Conservation (phyloP, 768 basidiomycete species). For the Harrya chromipes region DNA sequence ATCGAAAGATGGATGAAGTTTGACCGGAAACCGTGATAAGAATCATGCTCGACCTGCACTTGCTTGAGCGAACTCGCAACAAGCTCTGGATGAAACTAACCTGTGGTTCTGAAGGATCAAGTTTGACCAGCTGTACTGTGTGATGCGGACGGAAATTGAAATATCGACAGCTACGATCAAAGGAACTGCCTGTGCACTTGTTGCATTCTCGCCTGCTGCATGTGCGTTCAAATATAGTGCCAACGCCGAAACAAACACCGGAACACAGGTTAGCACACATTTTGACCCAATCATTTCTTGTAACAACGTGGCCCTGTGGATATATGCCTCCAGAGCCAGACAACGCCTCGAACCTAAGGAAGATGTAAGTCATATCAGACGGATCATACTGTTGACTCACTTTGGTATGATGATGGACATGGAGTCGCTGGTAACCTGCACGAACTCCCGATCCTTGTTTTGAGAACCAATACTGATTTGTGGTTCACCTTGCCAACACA, state of each 20-base stretch:
- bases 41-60: conserved; percentile 54
- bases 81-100: conserved; percentile 33
- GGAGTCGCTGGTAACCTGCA: conserved; percentile 78
- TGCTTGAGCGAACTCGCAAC: not conserved
- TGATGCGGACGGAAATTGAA: conserved; percentile 84
- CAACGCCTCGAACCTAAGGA: conserved; percentile 20
- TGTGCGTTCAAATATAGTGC: conserved; percentile 76
- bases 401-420: conserved; percentile 85
- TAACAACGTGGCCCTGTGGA: conserved; percentile 18
- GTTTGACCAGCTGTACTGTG: conserved; percentile 61
- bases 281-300: conserved; percentile 49
- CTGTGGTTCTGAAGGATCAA: conserved; percentile 39
- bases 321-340: conserved; percentile 8
- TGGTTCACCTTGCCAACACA: conserved; percentile 80
- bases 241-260: conserved; percentile 85
- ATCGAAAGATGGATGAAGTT: conserved; percentile 92
- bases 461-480: conserved; percentile 64
- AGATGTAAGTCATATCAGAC: conserved; percentile 1
- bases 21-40: conserved; percentile 85
- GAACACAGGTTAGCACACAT: conserved; percentile 80
- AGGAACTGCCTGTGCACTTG: conserved; percentile 56
- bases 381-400: conserved; percentile 42
- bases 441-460: conserved; percentile 71
- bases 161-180: conserved; percentile 74
- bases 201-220: conserved; percentile 64